These are phyloP conservation scores for Thyridium curvatum DNA, from an alignment of 2,329 filamentous ascomycete genomes.

Conservation along the genomic window DNA sequence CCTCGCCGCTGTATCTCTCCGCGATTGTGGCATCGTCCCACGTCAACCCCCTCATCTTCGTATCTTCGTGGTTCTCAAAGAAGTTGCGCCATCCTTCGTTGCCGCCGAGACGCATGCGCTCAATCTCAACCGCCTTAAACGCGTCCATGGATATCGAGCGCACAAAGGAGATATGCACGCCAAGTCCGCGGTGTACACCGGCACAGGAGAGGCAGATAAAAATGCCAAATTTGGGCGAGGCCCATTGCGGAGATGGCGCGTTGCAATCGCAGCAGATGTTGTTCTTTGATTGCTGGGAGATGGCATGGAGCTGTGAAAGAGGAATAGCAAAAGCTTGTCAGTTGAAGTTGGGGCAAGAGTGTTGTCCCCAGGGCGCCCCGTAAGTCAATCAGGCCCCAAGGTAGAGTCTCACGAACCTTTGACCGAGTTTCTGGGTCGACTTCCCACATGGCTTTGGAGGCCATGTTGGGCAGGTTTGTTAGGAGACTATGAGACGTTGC, in stretches of 20 bases:
- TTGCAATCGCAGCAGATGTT: slow-evolving; percentile 91
- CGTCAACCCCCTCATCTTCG: slow-evolving; percentile 58
- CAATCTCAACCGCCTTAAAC: slow-evolving; percentile 88
- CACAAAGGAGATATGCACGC: slow-evolving; percentile 97
- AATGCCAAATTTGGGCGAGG: slow-evolving; percentile 92
- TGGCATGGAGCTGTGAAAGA: slow-evolving; percentile 65
- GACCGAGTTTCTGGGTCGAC: slow-evolving; percentile 95
- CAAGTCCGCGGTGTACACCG: slow-evolving; percentile 87
- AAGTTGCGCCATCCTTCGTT: slow-evolving; percentile 85
- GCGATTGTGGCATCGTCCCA: slow-evolving; percentile 88
- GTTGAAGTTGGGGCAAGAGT: slow-evolving; percentile 1
- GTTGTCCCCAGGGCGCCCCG: not conserved
- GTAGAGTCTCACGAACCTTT: slow-evolving; percentile 59
- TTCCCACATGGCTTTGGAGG: slow-evolving; percentile 89
- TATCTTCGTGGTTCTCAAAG: slow-evolving; percentile 68
- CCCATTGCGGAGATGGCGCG: slow-evolving; percentile 96
- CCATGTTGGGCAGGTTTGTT: slow-evolving; percentile 32
- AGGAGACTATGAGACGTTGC: too few species aligned
- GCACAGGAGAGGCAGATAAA: slow-evolving; percentile 98
- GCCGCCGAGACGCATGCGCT: slow-evolving; percentile 87
- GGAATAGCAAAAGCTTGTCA: too few species aligned
- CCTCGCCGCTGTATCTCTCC: slow-evolving; percentile 83
- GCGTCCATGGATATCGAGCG: slow-evolving; percentile 98
- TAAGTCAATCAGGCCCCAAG: not conserved
- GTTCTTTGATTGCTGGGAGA: slow-evolving; percentile 87